These are phyloP conservation scores for Pterocarpus santalinus DNA, from an alignment of 306 rosid species.

Conservation along the genomic window DNA sequence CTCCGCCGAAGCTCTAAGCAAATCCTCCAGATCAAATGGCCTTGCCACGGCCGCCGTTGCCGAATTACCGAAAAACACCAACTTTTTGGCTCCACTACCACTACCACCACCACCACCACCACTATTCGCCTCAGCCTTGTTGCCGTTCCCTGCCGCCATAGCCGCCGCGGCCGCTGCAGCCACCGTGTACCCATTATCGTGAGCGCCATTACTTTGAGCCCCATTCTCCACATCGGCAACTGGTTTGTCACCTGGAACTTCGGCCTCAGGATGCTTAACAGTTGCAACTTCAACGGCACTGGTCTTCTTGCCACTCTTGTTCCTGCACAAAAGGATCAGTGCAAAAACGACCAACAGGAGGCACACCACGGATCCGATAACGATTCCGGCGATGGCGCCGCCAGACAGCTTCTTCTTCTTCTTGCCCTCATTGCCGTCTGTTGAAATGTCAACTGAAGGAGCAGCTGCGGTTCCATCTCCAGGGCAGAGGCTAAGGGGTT, in stretches of 20 bases:
- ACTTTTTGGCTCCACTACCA: slow-evolving; percentile 52
- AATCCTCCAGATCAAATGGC: slow-evolving; percentile 72
- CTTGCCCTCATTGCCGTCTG: neutral
- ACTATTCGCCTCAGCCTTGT: slow-evolving; percentile 46
- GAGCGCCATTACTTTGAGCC: slow-evolving; percentile 8
- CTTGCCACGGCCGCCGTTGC: slow-evolving; percentile 2
- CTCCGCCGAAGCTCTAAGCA: slow-evolving; percentile 78
- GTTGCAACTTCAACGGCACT: slow-evolving; percentile 56
- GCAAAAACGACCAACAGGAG: slow-evolving; percentile 51
- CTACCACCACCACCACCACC: neutral
- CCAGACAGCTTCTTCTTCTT: slow-evolving; percentile 53
- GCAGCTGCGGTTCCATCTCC: slow-evolving; percentile 44
- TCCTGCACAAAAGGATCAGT: slow-evolving; percentile 58
- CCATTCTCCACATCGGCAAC: slow-evolving; percentile 57
- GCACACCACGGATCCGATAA: slow-evolving; percentile 61
- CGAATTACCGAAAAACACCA: slow-evolving; percentile 66
- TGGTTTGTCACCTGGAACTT: slow-evolving; percentile 47
- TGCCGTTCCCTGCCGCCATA: slow-evolving; percentile 42
- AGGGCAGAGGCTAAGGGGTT: slow-evolving; percentile 59
- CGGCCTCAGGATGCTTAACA: slow-evolving; percentile 50
- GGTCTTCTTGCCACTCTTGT: slow-evolving; percentile 55
- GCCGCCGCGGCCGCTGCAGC: slow-evolving; percentile 38
- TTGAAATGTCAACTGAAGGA: slow-evolving; percentile 26
- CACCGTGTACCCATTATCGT: slow-evolving; percentile 43
- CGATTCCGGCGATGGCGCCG: slow-evolving; percentile 71